Base-by-base conservation (phyloP, 352 stramenopile species). In the Pythium brassicae region DNA sequence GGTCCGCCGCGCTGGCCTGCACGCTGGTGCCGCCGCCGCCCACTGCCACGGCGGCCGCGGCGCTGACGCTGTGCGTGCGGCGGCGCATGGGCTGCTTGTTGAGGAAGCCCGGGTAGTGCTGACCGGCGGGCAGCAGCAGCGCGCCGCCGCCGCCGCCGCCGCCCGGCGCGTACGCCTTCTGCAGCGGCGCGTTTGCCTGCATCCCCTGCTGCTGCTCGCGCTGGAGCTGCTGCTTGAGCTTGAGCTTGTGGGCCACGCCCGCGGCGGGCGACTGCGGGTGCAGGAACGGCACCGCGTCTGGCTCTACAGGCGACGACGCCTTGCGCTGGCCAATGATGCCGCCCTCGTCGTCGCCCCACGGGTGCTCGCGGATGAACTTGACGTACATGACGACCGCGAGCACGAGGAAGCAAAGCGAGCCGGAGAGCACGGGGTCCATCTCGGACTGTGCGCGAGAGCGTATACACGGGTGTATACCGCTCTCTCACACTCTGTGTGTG, bases 341-440 rank as follows among this genome's bases (percentile, higher is more conserved):
- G 42, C 15, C 42, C 19, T 19, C 74, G 44, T 87, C 82, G 47
- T 86, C 79, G 45, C 69, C 48, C 69, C 72, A 74, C 53, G 73
- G 78, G 57, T 88, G 75, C 61, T 89, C 78, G 50, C 83, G 76
- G 56, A 94, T 89, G 54, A 94, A 94, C 56, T 89, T 89, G 58
- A 94, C 76, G 68, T 94, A 94, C 84, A 94, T 90, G 58, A 86
- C 76, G 55, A 94, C 86, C 53, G 84, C 83, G 47, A 94, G 68
- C 64, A 89, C 81, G 48, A 94, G 65, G 62, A 94, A 94, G 61
- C 84, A 94, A 26, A 94, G 71, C 65, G 84, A 94, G n/a, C 84
- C 84, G 27, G 84, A 88, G 35, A 94, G 70, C 61, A 94, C 84
- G 11, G 83, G 84, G 68, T 94, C 84, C 78, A 94, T 90, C 22